phyloP scores from a whole-genome alignment of 371 early-diverging fungal species.

The Mortierella sp. region DNA sequence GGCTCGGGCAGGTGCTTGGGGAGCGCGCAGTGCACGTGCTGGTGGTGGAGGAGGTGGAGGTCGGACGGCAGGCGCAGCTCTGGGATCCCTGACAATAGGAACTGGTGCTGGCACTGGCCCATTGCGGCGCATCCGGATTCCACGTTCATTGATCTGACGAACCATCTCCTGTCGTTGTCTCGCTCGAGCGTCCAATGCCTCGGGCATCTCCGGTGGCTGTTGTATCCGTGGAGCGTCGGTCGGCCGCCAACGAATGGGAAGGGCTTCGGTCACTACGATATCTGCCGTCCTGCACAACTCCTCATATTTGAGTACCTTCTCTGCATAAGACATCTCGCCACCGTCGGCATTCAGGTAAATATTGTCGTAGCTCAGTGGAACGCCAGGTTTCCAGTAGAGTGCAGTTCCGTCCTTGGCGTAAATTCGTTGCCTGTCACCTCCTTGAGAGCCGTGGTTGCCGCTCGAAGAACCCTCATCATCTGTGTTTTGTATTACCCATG shows the following conservation, averaged over 20 bases:
- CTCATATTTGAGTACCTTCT: conserved; percentile 21
- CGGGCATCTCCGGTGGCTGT: not conserved
- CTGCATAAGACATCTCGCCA: conserved; percentile 24
- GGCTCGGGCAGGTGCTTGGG: not conserved
- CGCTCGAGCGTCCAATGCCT: conserved; percentile 6
- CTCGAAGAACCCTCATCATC: conserved; percentile 4
- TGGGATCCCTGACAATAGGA: conserved; percentile 10
- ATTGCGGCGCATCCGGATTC: conserved; percentile 22
- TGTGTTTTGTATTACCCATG: not conserved
- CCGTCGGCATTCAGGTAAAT: conserved; percentile 33
- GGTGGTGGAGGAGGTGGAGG: conserved; percentile 10
- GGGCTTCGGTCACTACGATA: not conserved
- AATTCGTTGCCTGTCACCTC: not conserved
- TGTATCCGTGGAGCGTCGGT: not conserved
- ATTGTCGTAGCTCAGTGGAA: conserved; percentile 36
- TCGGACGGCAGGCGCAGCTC: conserved; percentile 19
- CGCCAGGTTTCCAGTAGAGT: conserved; percentile 29
- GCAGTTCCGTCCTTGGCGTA: conserved; percentile 18
- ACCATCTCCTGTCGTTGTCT: conserved; percentile 33
- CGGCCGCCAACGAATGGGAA: conserved; percentile 9
- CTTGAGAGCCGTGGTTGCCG: not conserved
- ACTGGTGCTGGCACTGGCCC: not conserved
- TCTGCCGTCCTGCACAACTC: conserved; percentile 11
- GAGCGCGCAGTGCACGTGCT: conserved; percentile 14
- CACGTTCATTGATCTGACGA: conserved; percentile 38